phyloP scores from a whole-genome alignment of 805 yeast genomes.

The Debaryomyces castellii region DNA sequence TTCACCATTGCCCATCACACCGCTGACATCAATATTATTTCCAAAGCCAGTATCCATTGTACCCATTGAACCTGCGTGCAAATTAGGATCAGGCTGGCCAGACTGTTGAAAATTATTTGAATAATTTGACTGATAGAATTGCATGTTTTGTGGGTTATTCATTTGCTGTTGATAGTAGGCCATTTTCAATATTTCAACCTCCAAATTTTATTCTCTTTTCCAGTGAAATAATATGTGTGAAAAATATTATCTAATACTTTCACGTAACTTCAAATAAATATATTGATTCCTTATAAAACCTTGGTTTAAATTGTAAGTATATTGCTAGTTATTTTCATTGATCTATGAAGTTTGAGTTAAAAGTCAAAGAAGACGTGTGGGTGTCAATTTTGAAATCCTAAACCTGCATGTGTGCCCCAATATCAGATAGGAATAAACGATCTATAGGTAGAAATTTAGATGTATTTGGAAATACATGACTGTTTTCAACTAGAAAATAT shows the following conservation, averaged over 20 bases:
- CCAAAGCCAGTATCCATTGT: slow-evolving; percentile 39
- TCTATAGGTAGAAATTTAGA: too few species aligned
- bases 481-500: too few species aligned
- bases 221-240: too few species aligned
- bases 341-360: background rate
- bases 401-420: background rate
- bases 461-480: too few species aligned
- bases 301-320: too few species aligned
- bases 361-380: background rate
- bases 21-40: slow-evolving; percentile 35
- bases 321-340: background rate
- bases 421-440: too few species aligned
- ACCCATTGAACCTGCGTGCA: slow-evolving; percentile 20
- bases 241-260: too few species aligned
- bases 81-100: slow-evolving; percentile 13
- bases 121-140: slow-evolving; percentile 43
- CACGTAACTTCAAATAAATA: background rate
- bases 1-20: slow-evolving; percentile 43
- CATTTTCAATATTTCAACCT: slow-evolving; percentile 17
- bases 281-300: too few species aligned
- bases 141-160: slow-evolving; percentile 36
- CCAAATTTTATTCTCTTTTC: background rate
- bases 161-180: slow-evolving; percentile 40
- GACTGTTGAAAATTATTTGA: slow-evolving; percentile 26
- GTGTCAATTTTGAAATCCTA: background rate